Evolutionary conservation across 805 yeast species (phyloP).

Genomic region (Kurtzmaniella cleridarum): DNA sequence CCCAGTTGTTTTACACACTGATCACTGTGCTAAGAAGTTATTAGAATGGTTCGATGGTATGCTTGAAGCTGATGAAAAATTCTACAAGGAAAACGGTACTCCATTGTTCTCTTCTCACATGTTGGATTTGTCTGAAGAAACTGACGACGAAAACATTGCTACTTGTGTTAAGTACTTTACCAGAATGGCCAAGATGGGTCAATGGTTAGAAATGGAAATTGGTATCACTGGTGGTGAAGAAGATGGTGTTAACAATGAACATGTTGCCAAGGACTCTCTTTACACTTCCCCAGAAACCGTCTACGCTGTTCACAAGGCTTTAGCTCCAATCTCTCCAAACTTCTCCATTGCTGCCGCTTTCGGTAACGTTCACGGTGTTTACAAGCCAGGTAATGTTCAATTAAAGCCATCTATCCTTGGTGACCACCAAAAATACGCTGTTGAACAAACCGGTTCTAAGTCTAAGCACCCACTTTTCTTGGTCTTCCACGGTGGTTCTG

Average conservation of each 20-base stretch:
- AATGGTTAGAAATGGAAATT: constrained; percentile 99
- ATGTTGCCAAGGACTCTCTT: constrained; percentile 77
- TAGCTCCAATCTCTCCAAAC: constrained; percentile 88
- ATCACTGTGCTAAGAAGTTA: constrained; percentile 97
- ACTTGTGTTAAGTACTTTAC: constrained; percentile 92
- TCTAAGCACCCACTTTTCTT: constrained; percentile 77
- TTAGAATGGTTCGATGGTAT: constrained; percentile 99
- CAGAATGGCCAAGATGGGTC: constrained; percentile 90
- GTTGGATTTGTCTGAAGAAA: constrained; percentile 96
- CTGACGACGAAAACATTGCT: constrained; percentile 92
- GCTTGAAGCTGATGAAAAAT: constrained; percentile 94
- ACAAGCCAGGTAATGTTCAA: constrained; percentile 97
- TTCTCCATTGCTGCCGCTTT: constrained; percentile 99
- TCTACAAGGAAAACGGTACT: constrained; percentile 79
- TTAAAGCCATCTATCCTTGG: constrained; percentile 90
- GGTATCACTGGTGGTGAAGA: constrained; percentile 99
- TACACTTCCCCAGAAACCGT: constrained; percentile 97
- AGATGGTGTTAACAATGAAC: constrained; percentile 99
- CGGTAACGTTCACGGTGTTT: constrained; percentile 99
- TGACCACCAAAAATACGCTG: constrained; percentile 90
- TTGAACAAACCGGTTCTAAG: constrained; percentile 51
- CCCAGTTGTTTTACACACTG: constrained; percentile 96
- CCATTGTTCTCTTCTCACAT: constrained; percentile 98
- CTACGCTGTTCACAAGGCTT: constrained; percentile 83
- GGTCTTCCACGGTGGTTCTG: constrained; percentile 99